Evolutionary conservation across 805 yeast genomes (phyloP), one percentile per base, ranked within the genome.

Genomic region (Saturnispora halmiae): DNA sequence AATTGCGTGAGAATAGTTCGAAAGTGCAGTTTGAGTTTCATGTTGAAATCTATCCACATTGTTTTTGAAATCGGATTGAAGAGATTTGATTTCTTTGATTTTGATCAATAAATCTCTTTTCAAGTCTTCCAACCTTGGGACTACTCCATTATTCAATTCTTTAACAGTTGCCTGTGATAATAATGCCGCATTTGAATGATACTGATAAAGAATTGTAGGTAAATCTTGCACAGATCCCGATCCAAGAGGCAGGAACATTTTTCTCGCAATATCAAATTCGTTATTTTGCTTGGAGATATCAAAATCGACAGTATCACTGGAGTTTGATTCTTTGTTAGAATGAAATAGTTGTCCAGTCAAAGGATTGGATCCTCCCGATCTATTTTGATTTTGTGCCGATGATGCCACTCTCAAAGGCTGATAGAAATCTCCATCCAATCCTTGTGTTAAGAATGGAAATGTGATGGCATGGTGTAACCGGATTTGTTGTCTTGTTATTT

Each of bases 61-160:
- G 56, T 81, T 84, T 50, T 79, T 81, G 66, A 92, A 90, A 61
- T 90, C 96, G 31, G 85, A 77, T 50, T 82, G 80, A 44, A 88
- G 64, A 31, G 82, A 73, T 57, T 77, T 82, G 52, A 87, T 88
- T 59, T 87, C 96, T 59, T 82, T 83, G 47, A 90, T 86, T 54
- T 88, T 87, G 38, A 83, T 77, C 44, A 80, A 62, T 47, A 90
- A 64, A 60, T 90, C 97, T 46, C 83, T 73, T 49, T 79, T 71
- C 45, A 82, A 63, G 48, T 75, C 81, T 50, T 76, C 84, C 31
- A 82, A 61, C 35, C 85, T 66, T 32, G 85, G 85, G 31, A 81
- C 70, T 5, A 79, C 71, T 58, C 70, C 70, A 51, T 65, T 69
- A 52, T 64, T 75, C 56, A 82, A 63, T 52, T 79, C 86, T 51